Base-by-base conservation (phyloP, 1,139 yeast species). In the Pichia norvegensis region DNA sequence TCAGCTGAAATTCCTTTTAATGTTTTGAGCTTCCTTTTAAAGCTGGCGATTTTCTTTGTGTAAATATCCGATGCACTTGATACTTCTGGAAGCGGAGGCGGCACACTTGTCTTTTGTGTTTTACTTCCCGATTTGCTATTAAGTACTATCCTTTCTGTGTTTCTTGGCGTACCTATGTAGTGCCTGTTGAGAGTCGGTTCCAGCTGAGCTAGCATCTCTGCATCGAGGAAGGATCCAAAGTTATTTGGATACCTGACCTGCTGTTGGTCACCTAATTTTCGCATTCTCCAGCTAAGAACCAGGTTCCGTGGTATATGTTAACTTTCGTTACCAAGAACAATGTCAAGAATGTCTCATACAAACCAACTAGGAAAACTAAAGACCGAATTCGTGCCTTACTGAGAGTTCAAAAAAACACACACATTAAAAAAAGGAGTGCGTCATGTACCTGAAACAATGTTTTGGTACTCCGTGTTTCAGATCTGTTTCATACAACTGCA, bases 11-110 rank as follows among this genome's bases (percentile, higher is more conserved):
- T 14, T 1, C 41, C 44, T 19, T 46, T 43, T 9, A 50, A 40
- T 3, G 39, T 38, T 33, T 46, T 50, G 7, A 52, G 16, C 27
- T 50, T 52, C 10, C 42, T 38, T 33, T 50, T 52, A 19, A 52
- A 52, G 14, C 40, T 40, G 14, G 48, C 50, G 37, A 51, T 49
- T 36, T 40, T 43, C 31, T 47, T 43, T 6, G 35, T 41, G 29
- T 38, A 47, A 1, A 36, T 33, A 25, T 38, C 44, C 2, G 45
- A 40, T 14, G 54, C 45, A 22, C 47, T 46, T 17, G 46, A 27
- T 9, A 29, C 23, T 17, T 46, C 40, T 0, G 52, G 53, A 8
- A 49, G 29, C 9, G 49, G 50, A 2, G 52, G 56, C 2, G 52
- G 53, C 22, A 38, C 3, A 31, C 37, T 16, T 27, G 20, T 37